Conservation (phyloP, 352 stramenopile genomes). For the Halophytophthora batemanensis region DNA sequence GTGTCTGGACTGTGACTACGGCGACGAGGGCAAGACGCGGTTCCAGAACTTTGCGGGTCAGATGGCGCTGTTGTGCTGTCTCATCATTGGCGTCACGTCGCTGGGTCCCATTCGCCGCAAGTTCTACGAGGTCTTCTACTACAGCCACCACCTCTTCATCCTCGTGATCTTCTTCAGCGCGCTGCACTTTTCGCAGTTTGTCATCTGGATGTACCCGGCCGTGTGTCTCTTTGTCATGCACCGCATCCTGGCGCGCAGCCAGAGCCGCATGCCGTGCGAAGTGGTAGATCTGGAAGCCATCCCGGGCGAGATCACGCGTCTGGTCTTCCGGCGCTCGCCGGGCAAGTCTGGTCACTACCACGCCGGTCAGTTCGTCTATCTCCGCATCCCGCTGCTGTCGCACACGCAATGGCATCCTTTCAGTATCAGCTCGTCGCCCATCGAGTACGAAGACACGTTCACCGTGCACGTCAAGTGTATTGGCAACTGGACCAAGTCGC, state of each 20-base stretch:
- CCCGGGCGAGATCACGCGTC: conserved; percentile 75
- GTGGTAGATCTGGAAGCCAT: conserved; percentile 83
- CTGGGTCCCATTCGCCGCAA: conserved; percentile 64
- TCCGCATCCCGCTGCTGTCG: conserved; percentile 70
- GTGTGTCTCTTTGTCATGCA: conserved; percentile 83
- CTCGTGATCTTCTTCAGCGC: conserved; percentile 62
- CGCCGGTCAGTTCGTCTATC: conserved; percentile 77
- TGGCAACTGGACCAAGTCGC: conserved; percentile 72
- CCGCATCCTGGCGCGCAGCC: conserved; percentile 65
- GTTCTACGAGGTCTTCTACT: conserved; percentile 88
- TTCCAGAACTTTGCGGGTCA: conserved; percentile 78
- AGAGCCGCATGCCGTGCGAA: conserved; percentile 69
- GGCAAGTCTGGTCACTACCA: conserved; percentile 80
- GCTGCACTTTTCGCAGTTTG: conserved; percentile 76
- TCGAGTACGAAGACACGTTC: conserved; percentile 84
- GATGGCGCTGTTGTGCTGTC: conserved; percentile 59
- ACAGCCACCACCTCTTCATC: conserved; percentile 86
- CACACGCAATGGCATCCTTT: conserved; percentile 82
- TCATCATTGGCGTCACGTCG: conserved; percentile 78
- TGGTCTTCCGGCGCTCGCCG: conserved; percentile 72
- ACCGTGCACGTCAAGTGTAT: conserved; percentile 80
- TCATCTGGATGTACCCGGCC: conserved; percentile 83
- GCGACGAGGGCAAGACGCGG: conserved; percentile 52
- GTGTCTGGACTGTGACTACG: conserved; percentile 71
- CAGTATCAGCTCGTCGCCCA: conserved; percentile 82